These are phyloP conservation scores for Solanum chilense DNA, from an alignment of 257 asterid species.

Conservation along the genomic window DNA sequence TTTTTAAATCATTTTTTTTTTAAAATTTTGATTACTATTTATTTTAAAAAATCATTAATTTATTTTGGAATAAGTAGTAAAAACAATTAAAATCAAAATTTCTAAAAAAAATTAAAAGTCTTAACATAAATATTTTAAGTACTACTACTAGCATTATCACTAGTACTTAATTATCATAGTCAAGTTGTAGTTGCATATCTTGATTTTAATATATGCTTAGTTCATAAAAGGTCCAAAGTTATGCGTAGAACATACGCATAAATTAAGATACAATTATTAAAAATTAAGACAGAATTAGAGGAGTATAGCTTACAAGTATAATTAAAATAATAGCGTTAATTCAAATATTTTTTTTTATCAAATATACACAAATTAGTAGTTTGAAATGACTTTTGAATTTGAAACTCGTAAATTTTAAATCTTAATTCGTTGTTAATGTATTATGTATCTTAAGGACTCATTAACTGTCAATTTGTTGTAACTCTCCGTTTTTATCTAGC, in stretches of 20 bases:
- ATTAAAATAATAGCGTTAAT: rapidly evolving
- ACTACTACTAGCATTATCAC: background rate
- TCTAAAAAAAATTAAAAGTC: too few relatives aligned
- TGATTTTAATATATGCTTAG: background rate
- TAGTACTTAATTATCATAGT: background rate
- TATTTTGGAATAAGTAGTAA: too few relatives aligned
- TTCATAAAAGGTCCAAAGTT: background rate
- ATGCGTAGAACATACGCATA: background rate
- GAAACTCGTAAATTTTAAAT: background rate
- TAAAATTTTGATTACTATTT: too few relatives aligned
- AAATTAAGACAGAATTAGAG: background rate
- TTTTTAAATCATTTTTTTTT: too few relatives aligned
- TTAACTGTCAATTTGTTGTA: background rate
- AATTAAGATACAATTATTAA: background rate
- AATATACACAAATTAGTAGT: background rate
- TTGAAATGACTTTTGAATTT: rapidly evolving
- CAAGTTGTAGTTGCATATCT: background rate
- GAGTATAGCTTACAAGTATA: background rate
- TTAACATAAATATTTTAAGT: too few relatives aligned
- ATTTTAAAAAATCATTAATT: too few relatives aligned
- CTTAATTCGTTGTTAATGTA: rapidly evolving
- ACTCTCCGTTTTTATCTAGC: background rate
- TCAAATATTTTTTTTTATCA: background rate
- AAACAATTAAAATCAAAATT: too few relatives aligned
- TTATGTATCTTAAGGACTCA: background rate